A percentile compares a stretch with the other conserved stretches of the same genome.
Evolutionary conservation across 345 rosid species (phyloP).

Genomic region (Rhizophora apiculata): DNA sequence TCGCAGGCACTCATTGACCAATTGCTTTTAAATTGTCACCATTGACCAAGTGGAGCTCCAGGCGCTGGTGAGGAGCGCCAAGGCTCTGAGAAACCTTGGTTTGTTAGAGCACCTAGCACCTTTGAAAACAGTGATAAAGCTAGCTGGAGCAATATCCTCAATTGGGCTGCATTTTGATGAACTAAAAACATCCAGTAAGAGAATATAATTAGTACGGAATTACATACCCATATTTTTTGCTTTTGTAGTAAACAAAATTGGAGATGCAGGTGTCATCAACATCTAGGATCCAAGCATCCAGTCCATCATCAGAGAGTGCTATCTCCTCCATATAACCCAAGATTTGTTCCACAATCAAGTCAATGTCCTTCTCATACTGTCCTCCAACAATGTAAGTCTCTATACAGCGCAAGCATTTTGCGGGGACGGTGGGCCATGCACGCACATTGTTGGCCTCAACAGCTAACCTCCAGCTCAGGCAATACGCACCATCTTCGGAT

Average conservation of each 20-base stretch:
- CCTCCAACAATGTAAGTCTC: slow-evolving; percentile 75
- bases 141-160: no score
- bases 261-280: slow-evolving; percentile 92
- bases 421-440: slow-evolving; percentile 70
- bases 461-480: slow-evolving; percentile 83
- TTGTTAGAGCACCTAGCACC: no score
- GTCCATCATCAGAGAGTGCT: slow-evolving; percentile 39
- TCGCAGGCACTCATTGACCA: no score
- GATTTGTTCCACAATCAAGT: slow-evolving; percentile 50
- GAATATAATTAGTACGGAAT: not conserved
- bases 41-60: no score
- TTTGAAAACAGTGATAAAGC: no score
- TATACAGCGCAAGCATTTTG: slow-evolving; percentile 47
- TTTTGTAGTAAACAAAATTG: slow-evolving; percentile 61
- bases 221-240: slow-evolving; percentile 68
- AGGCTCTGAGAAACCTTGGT: no score
- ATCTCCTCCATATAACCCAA: slow-evolving; percentile 38
- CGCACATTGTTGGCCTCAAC: slow-evolving; percentile 76
- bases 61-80: no score
- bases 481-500: slow-evolving; percentile 37
- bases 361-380: slow-evolving; percentile 62
- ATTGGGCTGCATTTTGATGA: no score
- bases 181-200: not conserved
- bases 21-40: no score
- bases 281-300: slow-evolving; percentile 91